A percentile compares a stretch with the other conserved stretches of the same genome.
phyloP scores from a whole-genome alignment of 345 rosid species.

The Heritiera littoralis region DNA sequence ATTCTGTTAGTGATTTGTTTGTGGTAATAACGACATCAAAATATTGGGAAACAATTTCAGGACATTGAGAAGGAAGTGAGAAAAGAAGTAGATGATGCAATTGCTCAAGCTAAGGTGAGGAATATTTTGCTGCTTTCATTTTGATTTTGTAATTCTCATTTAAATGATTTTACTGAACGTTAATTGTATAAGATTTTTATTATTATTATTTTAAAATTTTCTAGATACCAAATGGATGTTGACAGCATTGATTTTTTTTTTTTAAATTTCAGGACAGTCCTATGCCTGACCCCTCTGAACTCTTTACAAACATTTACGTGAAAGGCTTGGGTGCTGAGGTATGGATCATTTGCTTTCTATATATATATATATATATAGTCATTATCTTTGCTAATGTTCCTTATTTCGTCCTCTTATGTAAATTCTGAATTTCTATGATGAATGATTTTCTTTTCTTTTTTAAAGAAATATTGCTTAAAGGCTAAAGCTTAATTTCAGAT shows the following conservation, averaged over 20 bases:
- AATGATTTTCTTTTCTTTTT: neutral
- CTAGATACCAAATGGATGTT: neutral
- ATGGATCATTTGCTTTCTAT: constrained; percentile 22
- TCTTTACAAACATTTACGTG: constrained; percentile 72
- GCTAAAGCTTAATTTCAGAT: neutral
- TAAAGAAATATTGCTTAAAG: neutral
- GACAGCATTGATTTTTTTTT: constrained; percentile 12
- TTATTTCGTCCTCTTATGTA: neutral
- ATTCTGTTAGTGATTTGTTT: neutral
- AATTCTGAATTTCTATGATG: neutral
- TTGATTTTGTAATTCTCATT: neutral
- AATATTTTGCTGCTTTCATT: constrained; percentile 1
- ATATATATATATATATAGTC: neutral
- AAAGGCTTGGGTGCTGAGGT: constrained; percentile 89
- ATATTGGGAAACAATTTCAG: constrained; percentile 34
- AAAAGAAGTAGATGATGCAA: constrained; percentile 89
- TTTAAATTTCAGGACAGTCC: constrained; percentile 73
- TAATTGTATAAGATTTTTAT: neutral
- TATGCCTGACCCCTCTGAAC: constrained; percentile 90
- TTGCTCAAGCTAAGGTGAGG: constrained; percentile 89
- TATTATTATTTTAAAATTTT: neutral
- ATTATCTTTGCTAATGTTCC: neutral
- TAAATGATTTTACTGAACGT: neutral
- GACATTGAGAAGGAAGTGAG: constrained; percentile 89
- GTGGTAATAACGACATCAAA: neutral